Base-by-base conservation (phyloP, 2,329 filamentous ascomycete species). In the Nannizziopsis barbatae region DNA sequence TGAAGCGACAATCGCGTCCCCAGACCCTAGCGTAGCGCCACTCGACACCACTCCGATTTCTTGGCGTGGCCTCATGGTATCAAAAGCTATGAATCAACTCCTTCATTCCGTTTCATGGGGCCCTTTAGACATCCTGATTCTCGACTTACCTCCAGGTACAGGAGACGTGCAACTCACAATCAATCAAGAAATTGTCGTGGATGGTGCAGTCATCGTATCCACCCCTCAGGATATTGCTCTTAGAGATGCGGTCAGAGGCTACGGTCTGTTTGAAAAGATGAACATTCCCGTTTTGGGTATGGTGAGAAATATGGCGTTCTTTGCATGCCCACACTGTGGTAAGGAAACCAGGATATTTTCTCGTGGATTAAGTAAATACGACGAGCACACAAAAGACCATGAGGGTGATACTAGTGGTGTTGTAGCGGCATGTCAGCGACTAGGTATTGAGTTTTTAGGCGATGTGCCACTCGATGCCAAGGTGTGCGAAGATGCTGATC, bases 161-260 rank as follows among this genome's bases (percentile, higher is more conserved):
- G 92, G 92, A 18, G 92, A 98, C 60, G 90, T 90, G 0, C 92
- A 98, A 62, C 74, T 98, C 55, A 95, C 87, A n/a, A 92, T 98
- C 52, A 90, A 87, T 12, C 92, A 98, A 65, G 90, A 95, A 68
- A 75, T 98, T 9, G 73, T 85, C n/a, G 71, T 98, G 2, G 86
- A 93, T 57, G 90, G 88, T 75, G 70, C 62, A 0, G 73, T 96
- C 12, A 86, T 98, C 32, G 81, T 98, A 1, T 92, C 87, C 0
- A 98, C 92, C 0, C 92, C 92, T 2, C 92, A 98, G 64, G 87
- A 93, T 45, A 79, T 98, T 22, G 87, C 90, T 1, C 77, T 95
- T 1, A 87, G 90, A 57, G 92, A 98, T 60, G 90, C 92, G 0
- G 76, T 93, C 15, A 87, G 92, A 58, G 92, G 92, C 2, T 83